phyloP scores from a whole-genome alignment of 2,329 filamentous ascomycete species.

The Botrytis paeoniae region DNA sequence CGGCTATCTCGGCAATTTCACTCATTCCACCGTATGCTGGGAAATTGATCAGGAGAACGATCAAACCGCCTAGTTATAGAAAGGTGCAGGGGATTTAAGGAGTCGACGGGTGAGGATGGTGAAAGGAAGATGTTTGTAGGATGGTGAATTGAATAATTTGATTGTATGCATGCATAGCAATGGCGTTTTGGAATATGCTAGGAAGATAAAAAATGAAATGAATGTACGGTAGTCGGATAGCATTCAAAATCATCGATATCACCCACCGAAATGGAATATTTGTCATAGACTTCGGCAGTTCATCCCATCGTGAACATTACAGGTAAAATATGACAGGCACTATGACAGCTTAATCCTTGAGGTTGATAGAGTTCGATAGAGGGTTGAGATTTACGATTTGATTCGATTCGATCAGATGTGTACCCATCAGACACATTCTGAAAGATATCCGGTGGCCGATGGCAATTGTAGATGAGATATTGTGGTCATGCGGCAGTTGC shows the following conservation, averaged over 20 bases:
- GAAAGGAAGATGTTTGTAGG: background rate
- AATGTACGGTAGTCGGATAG: background rate
- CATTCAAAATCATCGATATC: background rate
- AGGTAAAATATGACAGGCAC: background rate
- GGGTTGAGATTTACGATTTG: background rate
- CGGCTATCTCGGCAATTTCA: constrained; percentile 74
- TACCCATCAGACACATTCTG: background rate
- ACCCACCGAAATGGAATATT: background rate
- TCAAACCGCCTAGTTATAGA: constrained; percentile 90
- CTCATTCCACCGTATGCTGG: constrained; percentile 83
- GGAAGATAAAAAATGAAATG: background rate
- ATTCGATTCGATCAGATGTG: background rate
- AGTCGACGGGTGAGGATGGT: background rate
- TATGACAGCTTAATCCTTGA: background rate
- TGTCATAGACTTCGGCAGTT: background rate
- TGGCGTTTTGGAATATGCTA: background rate
- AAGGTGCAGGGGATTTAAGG: constrained; percentile 71
- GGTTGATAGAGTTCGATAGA: background rate
- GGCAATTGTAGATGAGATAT: background rate
- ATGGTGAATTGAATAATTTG: background rate
- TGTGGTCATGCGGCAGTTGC: background rate
- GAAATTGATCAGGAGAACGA: constrained; percentile 78
- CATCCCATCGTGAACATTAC: background rate
- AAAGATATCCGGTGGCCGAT: background rate
- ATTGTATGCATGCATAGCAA: constrained; percentile 3